Percentiles rank a stretch among this genome's conserved stretches.
These are phyloP conservation scores for Fusarium nematophilum DNA, from an alignment of 2,329 filamentous ascomycete species.

Conservation along the genomic window DNA sequence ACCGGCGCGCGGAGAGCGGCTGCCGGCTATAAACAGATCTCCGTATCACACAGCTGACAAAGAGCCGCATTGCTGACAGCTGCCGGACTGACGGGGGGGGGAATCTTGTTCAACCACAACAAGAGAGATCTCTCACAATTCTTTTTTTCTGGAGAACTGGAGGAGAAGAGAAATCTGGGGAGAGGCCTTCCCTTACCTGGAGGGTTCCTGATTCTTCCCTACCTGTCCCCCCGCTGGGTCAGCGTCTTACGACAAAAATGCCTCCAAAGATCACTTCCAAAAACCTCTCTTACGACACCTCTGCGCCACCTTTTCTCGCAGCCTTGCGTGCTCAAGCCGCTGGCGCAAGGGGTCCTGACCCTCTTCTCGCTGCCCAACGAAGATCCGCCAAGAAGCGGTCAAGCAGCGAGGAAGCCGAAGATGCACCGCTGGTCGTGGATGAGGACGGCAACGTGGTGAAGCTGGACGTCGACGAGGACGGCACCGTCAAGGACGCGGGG, in stretches of 20 bases:
- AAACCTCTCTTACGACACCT: conserved; percentile 73
- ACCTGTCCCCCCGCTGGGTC: neutral
- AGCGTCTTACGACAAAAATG: conserved; percentile 48
- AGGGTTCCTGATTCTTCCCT: neutral
- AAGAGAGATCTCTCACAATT: too few relatives aligned
- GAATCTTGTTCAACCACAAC: conserved; percentile 27
- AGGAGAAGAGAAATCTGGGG: conserved; percentile 3
- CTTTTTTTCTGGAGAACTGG: neutral
- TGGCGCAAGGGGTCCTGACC: conserved; percentile 62
- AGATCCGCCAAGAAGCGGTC: conserved; percentile 66
- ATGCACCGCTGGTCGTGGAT: conserved; percentile 80
- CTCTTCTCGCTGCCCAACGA: conserved; percentile 61
- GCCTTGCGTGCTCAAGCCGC: conserved; percentile 65
- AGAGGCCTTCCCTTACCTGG: neutral
- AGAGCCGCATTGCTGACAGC: conserved; percentile 24
- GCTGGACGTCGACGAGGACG: conserved; percentile 59
- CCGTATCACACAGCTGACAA: conserved; percentile 23
- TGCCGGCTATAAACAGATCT: conserved; percentile 12
- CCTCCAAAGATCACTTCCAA: conserved; percentile 75
- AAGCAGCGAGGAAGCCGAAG: conserved; percentile 78
- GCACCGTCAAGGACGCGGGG: conserved; percentile 51
- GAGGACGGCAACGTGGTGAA: conserved; percentile 74
- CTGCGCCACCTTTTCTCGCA: conserved; percentile 70
- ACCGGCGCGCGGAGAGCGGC: neutral
- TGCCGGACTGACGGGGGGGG: too few relatives aligned